Evolutionary conservation across 495 filamentous ascomycete species (phyloP).

Genomic region (Platismatia glauca): DNA sequence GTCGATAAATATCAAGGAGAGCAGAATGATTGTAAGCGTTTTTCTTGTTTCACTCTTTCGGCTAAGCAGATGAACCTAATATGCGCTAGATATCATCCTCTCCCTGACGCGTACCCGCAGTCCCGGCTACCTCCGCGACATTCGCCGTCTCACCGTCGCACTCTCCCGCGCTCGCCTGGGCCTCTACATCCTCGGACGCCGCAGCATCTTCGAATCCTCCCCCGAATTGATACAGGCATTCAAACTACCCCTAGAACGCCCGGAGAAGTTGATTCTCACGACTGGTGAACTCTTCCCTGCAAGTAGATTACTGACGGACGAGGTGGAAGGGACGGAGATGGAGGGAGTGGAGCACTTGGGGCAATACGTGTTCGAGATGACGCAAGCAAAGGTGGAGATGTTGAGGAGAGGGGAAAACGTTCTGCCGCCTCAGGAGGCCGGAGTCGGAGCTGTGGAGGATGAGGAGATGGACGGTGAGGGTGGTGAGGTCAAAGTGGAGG

Average conservation of each 20-base stretch:
- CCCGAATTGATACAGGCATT: slow-evolving; percentile 84
- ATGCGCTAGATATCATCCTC: slow-evolving; percentile 59
- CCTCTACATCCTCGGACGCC: slow-evolving; percentile 85
- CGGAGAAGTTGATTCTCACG: slow-evolving; percentile 69
- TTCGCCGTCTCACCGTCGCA: slow-evolving; percentile 92
- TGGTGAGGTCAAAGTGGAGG: neutral
- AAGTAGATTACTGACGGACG: slow-evolving; percentile 45
- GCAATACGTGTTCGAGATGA: slow-evolving; percentile 97
- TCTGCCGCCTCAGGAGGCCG: slow-evolving; percentile 35
- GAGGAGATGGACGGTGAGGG: slow-evolving; percentile 34
- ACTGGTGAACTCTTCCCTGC: slow-evolving; percentile 82
- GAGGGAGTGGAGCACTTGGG: slow-evolving; percentile 89
- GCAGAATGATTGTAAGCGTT: slow-evolving; percentile 63
- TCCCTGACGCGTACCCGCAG: slow-evolving; percentile 80
- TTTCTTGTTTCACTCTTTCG: slow-evolving; percentile 27
- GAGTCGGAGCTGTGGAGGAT: slow-evolving; percentile 28
- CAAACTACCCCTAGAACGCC: slow-evolving; percentile 55
- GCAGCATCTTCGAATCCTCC: slow-evolving; percentile 80
- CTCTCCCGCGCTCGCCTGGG: slow-evolving; percentile 88
- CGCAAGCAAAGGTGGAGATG: slow-evolving; percentile 66
- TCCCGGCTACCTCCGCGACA: slow-evolving; percentile 88
- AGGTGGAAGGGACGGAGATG: slow-evolving; percentile 59
- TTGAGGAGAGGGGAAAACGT: slow-evolving; percentile 40
- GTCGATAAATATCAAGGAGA: slow-evolving; percentile 99
- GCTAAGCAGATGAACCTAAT: neutral